Evolutionary conservation across 768 basidiomycete genomes (phyloP).

Genomic region (Pholiota conissans): DNA sequence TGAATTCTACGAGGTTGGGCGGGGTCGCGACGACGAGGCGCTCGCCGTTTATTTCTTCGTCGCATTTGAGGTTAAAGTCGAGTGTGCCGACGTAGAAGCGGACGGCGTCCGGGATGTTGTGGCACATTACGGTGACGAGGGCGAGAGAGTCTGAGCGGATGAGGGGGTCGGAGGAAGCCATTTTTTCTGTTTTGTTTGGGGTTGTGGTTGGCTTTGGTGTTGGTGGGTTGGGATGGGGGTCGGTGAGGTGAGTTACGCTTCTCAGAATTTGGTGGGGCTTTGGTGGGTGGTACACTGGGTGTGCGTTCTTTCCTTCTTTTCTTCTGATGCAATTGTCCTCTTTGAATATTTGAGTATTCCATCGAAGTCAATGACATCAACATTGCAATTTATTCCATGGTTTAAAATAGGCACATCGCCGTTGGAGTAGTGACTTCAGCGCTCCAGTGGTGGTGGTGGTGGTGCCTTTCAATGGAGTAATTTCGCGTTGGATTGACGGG

Average conservation of each 20-base stretch:
- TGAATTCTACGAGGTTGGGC: conserved; percentile 21
- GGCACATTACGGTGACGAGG: conserved; percentile 17
- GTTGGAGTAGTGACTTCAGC: neutral
- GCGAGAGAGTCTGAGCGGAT: conserved; percentile 21
- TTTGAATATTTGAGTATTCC: neutral
- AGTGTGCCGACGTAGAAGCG: conserved; percentile 21
- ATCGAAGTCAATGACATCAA: neutral
- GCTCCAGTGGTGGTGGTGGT: neutral
- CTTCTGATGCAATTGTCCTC: neutral
- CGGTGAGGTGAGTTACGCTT: too few relatives aligned
- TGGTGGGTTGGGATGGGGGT: too few relatives aligned
- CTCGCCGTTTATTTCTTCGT: conserved; percentile 20
- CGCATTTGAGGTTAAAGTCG: conserved; percentile 21
- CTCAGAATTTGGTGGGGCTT: too few relatives aligned
- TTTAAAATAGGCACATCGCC: too few relatives aligned
- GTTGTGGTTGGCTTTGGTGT: neutral
- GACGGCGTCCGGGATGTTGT: conserved; percentile 16
- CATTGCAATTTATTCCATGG: too few relatives aligned
- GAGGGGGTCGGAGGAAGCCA: conserved; percentile 12
- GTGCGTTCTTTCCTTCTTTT: neutral
- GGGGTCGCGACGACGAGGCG: conserved; percentile 20
- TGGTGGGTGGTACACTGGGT: too few relatives aligned
- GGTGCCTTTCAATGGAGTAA: too few relatives aligned
- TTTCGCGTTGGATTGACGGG: too few relatives aligned
- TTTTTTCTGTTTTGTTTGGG: neutral